Percentiles rank a stretch among this genome's conserved stretches.
Evolutionary conservation across 1,284 basidiomycete species (phyloP).

Genomic region (Athelia psychrophila): DNA sequence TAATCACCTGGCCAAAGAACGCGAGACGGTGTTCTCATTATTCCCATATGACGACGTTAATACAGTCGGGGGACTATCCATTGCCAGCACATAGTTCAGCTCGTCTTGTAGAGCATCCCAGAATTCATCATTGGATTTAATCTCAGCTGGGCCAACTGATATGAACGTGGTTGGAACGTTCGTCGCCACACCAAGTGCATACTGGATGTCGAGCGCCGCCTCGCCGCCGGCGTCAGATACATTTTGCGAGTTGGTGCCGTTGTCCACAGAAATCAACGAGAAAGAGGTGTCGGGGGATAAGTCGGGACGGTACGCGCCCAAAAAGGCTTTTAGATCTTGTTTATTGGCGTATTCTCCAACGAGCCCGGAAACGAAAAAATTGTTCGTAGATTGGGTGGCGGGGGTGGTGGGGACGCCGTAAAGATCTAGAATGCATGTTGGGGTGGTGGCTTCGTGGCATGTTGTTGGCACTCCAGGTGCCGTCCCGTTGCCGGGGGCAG

Average conservation of each 20-base stretch:
- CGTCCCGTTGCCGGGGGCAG: conserved; percentile 10
- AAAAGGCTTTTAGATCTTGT: conserved; percentile 44
- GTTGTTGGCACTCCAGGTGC: conserved; percentile 27
- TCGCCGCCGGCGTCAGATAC: conserved; percentile 31
- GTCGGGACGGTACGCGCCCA: conserved; percentile 19
- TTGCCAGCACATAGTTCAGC: conserved; percentile 20
- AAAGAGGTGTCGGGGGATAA: conserved; percentile 15
- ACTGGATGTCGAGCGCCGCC: conserved; percentile 25
- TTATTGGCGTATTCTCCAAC: conserved; percentile 38
- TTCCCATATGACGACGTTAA: conserved; percentile 31
- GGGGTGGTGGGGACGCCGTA: conserved; percentile 37
- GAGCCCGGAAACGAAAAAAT: conserved; percentile 39
- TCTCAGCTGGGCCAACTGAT: conserved; percentile 22
- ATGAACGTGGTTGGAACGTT: conserved; percentile 22
- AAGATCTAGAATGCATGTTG: conserved; percentile 36
- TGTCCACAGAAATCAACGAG: conserved; percentile 33
- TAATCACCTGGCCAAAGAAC: conserved; percentile 7
- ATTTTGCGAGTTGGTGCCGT: conserved; percentile 40
- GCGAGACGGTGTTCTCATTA: conserved; percentile 28
- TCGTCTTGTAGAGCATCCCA: conserved; percentile 35
- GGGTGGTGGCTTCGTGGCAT: conserved; percentile 34
- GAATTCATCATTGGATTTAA: conserved; percentile 8
- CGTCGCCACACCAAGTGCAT: conserved; percentile 26
- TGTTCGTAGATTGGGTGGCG: conserved; percentile 30
- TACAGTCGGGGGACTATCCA: conserved; percentile 27